phyloP scores from a whole-genome alignment of 2,329 filamentous ascomycete genomes.

The Aspergillus phoenicis region DNA sequence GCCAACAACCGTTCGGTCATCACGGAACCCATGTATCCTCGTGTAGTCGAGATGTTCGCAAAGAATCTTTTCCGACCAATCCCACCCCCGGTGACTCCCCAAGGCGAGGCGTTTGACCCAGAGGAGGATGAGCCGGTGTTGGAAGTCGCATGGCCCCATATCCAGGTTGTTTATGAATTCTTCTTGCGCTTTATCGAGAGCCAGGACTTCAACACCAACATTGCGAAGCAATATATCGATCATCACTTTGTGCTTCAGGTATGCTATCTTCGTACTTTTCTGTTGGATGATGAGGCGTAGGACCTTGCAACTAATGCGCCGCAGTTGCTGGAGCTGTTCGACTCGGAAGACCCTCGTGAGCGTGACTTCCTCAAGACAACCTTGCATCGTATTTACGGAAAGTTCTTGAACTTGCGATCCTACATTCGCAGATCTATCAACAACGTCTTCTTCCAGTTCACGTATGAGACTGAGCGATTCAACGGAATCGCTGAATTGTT shows the following conservation, averaged over 20 bases:
- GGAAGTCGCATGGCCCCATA: constrained; percentile 98
- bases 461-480: constrained; percentile 97
- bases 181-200: constrained; percentile 98
- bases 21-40: constrained; percentile 97
- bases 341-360: constrained; percentile 95
- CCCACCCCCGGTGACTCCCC: constrained; percentile 93
- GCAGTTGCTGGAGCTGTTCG: constrained; percentile 91
- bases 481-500: constrained; percentile 96
- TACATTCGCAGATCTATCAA: constrained; percentile 99
- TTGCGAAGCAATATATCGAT: constrained; percentile 97
- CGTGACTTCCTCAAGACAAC: constrained; percentile 98
- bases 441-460: constrained; percentile 99
- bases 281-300: neutral
- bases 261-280: constrained; percentile 22
- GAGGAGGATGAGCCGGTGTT: constrained; percentile 98
- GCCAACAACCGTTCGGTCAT: constrained; percentile 98
- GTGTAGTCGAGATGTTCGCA: constrained; percentile 98
- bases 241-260: constrained; percentile 91
- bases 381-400: constrained; percentile 95
- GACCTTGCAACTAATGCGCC: constrained; percentile 13
- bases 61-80: constrained; percentile 98
- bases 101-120: constrained; percentile 96
- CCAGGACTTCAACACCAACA: constrained; percentile 99
- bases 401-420: constrained; percentile 95
- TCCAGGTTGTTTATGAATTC: constrained; percentile 99